A percentile compares a stretch with the other conserved stretches of the same genome.
Conservation (phyloP, 768 basidiomycete genomes). For the Russula abietina region DNA sequence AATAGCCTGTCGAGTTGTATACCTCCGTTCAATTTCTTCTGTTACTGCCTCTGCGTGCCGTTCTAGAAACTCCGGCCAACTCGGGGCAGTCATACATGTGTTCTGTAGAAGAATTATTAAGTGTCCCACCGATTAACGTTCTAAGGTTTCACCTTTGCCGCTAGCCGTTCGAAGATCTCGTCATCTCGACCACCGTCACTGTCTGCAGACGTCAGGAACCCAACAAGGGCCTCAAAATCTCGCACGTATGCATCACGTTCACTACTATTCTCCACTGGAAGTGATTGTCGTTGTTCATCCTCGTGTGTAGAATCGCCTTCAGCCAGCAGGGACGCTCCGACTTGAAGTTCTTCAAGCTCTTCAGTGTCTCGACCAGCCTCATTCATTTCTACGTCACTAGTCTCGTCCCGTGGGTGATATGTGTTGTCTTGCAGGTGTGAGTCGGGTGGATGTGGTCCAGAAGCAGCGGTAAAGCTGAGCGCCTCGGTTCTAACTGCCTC, state of each 20-base stretch:
- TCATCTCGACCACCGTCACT: slow-evolving; percentile 43
- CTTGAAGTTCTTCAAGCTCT: slow-evolving; percentile 14
- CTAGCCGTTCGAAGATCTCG: slow-evolving; percentile 48
- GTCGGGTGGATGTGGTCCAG: background rate
- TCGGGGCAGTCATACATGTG: slow-evolving; percentile 36
- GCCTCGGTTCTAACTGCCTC: slow-evolving; percentile 38
- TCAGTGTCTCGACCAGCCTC: slow-evolving; percentile 1
- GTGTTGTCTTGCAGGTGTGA: background rate
- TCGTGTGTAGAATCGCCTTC: slow-evolving; percentile 3
- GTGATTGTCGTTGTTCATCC: slow-evolving; percentile 4
- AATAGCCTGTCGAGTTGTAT: background rate
- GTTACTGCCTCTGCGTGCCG: slow-evolving; percentile 7
- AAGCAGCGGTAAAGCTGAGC: background rate
- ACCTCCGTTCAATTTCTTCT: slow-evolving; percentile 20
- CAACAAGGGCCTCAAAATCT: slow-evolving; percentile 48
- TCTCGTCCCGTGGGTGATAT: background rate
- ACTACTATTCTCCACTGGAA: background rate
- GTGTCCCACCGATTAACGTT: background rate
- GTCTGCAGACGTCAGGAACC: slow-evolving; percentile 50
- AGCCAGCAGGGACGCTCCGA: slow-evolving; percentile 11
- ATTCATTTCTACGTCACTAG: background rate
- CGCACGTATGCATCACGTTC: slow-evolving; percentile 22
- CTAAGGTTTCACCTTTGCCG: slow-evolving; percentile 36
- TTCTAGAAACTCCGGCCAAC: slow-evolving; percentile 29
- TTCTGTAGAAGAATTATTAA: slow-evolving; percentile 7